A percentile compares a stretch with the other conserved stretches of the same genome.
Conservation (phyloP, 2,329 filamentous ascomycete genomes). For the Arachnopeziza araneosa region DNA sequence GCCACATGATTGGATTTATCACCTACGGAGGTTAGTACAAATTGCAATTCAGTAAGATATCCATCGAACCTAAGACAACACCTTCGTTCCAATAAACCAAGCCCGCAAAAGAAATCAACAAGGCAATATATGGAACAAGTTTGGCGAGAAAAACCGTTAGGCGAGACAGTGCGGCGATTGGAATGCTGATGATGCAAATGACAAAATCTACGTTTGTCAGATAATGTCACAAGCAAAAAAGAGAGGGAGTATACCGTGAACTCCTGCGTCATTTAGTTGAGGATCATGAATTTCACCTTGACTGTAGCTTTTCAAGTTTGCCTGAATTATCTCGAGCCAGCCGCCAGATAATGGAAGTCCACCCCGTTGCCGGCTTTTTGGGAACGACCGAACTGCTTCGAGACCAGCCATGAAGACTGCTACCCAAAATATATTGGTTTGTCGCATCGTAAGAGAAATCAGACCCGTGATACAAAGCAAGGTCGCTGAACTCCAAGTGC, state of each 20-base stretch:
- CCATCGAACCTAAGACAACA: conserved; percentile 73
- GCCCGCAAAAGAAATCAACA: conserved; percentile 61
- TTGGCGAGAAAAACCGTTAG: conserved; percentile 40
- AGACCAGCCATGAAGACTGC: conserved; percentile 67
- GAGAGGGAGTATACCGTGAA: conserved; percentile 40
- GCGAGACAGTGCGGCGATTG: conserved; percentile 49
- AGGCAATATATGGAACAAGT: conserved; percentile 53
- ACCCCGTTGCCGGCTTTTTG: conserved; percentile 27
- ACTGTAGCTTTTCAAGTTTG: conserved; percentile 29
- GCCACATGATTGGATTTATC: conserved; percentile 94
- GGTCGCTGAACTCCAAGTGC: conserved; percentile 11
- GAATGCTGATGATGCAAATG: conserved; percentile 58
- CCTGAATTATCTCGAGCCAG: conserved; percentile 8
- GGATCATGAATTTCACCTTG: conserved; percentile 52
- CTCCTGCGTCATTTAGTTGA: conserved; percentile 40
- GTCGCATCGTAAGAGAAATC: conserved; percentile 68
- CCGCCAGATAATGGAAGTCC: conserved; percentile 4
- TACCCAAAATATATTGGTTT: conserved; percentile 97
- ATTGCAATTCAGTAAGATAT: not conserved
- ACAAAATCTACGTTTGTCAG: conserved; percentile 42
- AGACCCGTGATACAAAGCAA: conserved; percentile 51
- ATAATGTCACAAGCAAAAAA: not conserved
- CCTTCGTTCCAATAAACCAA: conserved; percentile 87
- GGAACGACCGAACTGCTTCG: conserved; percentile 47
- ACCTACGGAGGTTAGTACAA: conserved; percentile 43